Evolutionary conservation across 768 basidiomycete genomes (phyloP), one percentile per base, ranked within the genome.

Genomic region (Galerina marginata): DNA sequence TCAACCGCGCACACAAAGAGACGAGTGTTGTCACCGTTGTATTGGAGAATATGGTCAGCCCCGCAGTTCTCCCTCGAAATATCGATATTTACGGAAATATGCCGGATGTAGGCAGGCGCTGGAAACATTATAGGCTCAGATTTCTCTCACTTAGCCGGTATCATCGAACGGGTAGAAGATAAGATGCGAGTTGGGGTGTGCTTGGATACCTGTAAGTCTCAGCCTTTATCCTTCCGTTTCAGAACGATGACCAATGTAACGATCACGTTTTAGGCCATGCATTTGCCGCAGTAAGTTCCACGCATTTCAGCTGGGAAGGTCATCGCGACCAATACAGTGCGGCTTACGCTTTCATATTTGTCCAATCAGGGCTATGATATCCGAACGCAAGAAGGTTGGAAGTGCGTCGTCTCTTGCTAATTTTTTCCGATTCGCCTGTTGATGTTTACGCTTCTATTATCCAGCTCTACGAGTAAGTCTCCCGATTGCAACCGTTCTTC

Each of bases 141-240:
- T 26, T 92, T 94, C 65, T 72, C 79, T 4, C 86, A 95, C 59
- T 69, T 95, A 6, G 83, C 80, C 0, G 77, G 75, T 2, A 93
- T 95, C 49, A 95, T 96, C 45, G 69, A 77, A 0, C 76, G 77
- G 20, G 89, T 95, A 1, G 78, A 88, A 3, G 86, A 94, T 68
- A 94, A 94, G 72, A 75, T 75, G 0, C 74, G 93, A 47, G 85
- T 95, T 2, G 90, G 92, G 0, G 88, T 95, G 4, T 95, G 93
- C 71, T 75, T 96, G 43, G 93, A 96, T 73, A 95, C 94, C 0
- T 95, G 93, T 88, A 65, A 51, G 79, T 42, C 2, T 16, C 33
- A 37, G 51, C 36, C 6, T 12, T 43, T 54, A n/a, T 51, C 45
- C 9, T 40, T 33, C 25, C 38, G 12, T 10, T 11, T 9, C 53